These are phyloP conservation scores for Scortechinia acanthostroma DNA, from an alignment of 2,329 filamentous ascomycete species.

Conservation along the genomic window DNA sequence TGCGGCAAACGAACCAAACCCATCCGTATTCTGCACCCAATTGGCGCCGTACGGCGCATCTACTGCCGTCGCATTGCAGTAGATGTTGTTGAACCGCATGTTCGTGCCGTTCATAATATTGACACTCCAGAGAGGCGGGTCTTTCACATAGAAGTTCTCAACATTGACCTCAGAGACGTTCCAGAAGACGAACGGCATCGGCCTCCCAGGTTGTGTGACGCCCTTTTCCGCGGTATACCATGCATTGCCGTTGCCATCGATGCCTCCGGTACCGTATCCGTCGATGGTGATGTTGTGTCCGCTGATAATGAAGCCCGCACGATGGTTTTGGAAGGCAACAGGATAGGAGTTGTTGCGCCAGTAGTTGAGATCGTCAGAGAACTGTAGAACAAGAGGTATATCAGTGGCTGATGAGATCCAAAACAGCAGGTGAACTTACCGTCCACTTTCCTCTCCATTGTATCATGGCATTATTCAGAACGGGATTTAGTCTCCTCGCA, in stretches of 20 bases:
- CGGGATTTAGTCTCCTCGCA: constrained; percentile 35
- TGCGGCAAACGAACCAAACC: constrained; percentile 27
- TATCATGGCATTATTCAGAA: constrained; percentile 37
- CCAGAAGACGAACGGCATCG: constrained; percentile 52
- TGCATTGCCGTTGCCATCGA: constrained; percentile 41
- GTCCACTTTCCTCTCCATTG: constrained; percentile 44
- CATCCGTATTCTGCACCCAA: constrained; percentile 50
- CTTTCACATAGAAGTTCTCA: constrained; percentile 38
- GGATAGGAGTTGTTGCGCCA: constrained; percentile 45
- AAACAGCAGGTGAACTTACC: constrained; percentile 21
- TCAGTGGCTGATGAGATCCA: constrained; percentile 3
- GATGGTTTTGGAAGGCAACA: constrained; percentile 45
- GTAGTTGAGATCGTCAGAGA: constrained; percentile 40
- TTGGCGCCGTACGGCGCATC: constrained; percentile 39
- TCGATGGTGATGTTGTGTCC: constrained; percentile 40
- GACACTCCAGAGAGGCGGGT: constrained; percentile 42
- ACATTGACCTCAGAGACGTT: constrained; percentile 45
- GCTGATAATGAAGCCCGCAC: constrained; percentile 40
- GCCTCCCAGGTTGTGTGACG: constrained; percentile 36
- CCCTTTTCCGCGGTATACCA: constrained; percentile 42
- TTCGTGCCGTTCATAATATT: constrained; percentile 51
- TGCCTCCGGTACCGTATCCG: constrained; percentile 40
- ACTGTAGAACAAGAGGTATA: constrained; percentile 18
- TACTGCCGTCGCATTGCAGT: constrained; percentile 37
- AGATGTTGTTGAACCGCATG: constrained; percentile 40